Evolutionary conservation across 345 rosid species (phyloP).

Genomic region (Gossypium herbaceum): DNA sequence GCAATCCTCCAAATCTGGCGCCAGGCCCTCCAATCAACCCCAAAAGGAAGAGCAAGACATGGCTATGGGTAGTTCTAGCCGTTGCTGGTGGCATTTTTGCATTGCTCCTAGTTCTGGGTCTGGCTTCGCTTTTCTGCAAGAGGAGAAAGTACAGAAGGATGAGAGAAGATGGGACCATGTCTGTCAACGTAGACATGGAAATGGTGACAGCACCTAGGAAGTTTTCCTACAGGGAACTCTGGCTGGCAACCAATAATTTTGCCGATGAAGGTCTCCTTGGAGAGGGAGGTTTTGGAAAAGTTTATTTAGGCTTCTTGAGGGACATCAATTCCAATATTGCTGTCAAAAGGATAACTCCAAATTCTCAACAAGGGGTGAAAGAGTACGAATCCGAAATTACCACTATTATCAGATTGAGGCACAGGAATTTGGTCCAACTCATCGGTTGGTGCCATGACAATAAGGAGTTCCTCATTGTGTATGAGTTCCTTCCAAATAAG

Average conservation of each 20-base stretch:
- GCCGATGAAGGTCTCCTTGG: neutral
- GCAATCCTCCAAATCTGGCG: neutral
- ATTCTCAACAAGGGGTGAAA: constrained; percentile 8
- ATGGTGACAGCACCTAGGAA: constrained; percentile 49
- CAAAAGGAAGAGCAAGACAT: neutral
- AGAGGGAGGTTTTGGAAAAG: constrained; percentile 2
- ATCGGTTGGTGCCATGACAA: constrained; percentile 68
- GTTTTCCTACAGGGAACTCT: constrained; percentile 41
- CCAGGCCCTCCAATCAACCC: neutral
- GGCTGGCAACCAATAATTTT: constrained; percentile 33
- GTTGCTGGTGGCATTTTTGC: constrained; percentile 1
- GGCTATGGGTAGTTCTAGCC: constrained; percentile 6
- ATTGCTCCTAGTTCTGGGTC: neutral
- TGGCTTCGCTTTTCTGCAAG: constrained; percentile 8
- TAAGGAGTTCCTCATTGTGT: constrained; percentile 52
- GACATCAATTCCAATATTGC: constrained; percentile 4
- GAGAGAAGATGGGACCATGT: constrained; percentile 10
- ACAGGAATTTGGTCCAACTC: constrained; percentile 58
- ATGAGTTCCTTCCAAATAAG: constrained; percentile 67
- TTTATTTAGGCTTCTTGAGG: neutral
- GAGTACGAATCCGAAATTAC: constrained; percentile 48
- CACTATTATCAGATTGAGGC: constrained; percentile 49
- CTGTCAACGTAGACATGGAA: constrained; percentile 42
- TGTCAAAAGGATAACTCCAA: neutral
- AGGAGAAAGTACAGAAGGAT: constrained; percentile 11